Evolutionary conservation across 192 early-diverging fungal species (phyloP).

Genomic region (Rhizophagus clarus): DNA sequence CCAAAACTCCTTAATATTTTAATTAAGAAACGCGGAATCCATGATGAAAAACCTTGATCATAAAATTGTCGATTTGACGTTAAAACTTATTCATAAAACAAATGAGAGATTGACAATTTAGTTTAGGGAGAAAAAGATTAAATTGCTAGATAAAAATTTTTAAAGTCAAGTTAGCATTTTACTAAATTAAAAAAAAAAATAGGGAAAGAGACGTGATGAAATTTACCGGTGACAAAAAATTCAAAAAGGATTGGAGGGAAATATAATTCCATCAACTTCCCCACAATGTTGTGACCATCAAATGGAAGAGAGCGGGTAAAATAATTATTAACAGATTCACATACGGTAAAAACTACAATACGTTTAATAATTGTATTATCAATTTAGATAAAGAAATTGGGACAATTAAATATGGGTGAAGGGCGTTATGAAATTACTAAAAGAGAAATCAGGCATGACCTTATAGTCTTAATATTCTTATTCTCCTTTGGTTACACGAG

Average conservation of each 20-base stretch:
- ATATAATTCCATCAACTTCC: background rate
- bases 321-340: background rate
- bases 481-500: background rate
- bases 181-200: no score
- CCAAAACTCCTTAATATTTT: no score
- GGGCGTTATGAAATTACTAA: background rate
- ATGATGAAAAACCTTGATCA: no score
- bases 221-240: no score
- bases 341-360: background rate
- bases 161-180: no score
- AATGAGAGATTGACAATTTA: no score
- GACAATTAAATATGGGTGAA: background rate
- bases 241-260: background rate
- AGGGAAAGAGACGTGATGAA: no score
- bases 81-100: no score
- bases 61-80: no score
- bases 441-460: constrained; percentile 2
- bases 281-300: background rate
- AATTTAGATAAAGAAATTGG: background rate
- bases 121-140: no score
- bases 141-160: no score
- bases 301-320: background rate
- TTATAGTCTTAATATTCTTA: background rate
- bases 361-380: constrained; percentile 1
- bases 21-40: no score